These are phyloP conservation scores for Dovyalis caffra DNA, from an alignment of 345 rosid species.

Conservation along the genomic window DNA sequence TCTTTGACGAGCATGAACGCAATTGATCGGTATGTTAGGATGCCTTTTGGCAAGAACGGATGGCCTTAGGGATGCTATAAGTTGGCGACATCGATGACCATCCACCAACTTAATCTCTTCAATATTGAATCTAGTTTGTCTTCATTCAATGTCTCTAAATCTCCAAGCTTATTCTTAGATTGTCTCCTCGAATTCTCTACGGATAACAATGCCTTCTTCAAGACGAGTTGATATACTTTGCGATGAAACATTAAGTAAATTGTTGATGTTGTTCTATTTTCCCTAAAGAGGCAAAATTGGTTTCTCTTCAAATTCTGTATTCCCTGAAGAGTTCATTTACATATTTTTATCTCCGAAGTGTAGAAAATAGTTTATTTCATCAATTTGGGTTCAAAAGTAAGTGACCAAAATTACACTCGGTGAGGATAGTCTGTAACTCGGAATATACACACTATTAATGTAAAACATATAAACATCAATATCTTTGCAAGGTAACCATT, in stretches of 20 bases:
- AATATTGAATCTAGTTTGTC: constrained; percentile 41
- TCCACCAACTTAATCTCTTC: constrained; percentile 50
- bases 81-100: constrained; percentile 55
- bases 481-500: no score
- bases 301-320: no score
- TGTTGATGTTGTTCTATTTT: not conserved
- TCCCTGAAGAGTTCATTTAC: no score
- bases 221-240: no score
- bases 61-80: constrained; percentile 50
- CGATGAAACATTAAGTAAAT: not conserved
- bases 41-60: constrained; percentile 43
- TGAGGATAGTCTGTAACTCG: no score
- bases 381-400: not conserved
- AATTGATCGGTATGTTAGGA: constrained; percentile 45
- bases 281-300: no score
- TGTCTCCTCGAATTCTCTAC: constrained; percentile 43
- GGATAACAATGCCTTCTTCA: not conserved
- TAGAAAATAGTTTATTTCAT: not conserved
- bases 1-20: constrained; percentile 48
- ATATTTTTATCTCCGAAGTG: no score
- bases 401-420: no score
- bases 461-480: no score
- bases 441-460: no score
- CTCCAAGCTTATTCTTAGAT: constrained; percentile 34
- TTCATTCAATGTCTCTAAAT: constrained; percentile 35